Evolutionary conservation across 2,329 filamentous ascomycete genomes (phyloP).

Genomic region (Fusarium sp.): DNA sequence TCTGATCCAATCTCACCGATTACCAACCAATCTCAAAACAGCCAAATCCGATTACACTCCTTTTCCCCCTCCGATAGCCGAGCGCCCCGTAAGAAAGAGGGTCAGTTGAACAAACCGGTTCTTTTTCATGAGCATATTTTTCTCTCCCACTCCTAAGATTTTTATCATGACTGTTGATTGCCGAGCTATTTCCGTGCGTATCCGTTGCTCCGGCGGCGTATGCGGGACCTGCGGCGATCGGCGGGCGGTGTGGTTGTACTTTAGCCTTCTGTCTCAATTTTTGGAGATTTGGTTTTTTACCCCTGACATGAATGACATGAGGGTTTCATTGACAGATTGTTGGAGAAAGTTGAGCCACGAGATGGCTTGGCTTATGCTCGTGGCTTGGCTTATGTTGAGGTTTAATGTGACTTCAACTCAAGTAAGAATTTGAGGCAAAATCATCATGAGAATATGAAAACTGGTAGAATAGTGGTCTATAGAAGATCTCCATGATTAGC

Average conservation of each 20-base stretch:
- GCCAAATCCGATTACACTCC: slow-evolving; percentile 19
- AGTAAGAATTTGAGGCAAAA: not conserved
- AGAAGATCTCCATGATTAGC: not conserved
- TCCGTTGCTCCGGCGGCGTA: slow-evolving; percentile 34
- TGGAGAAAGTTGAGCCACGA: slow-evolving; percentile 30
- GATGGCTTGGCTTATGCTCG: too few species aligned
- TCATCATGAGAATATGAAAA: not conserved
- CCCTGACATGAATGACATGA: slow-evolving; percentile 13
- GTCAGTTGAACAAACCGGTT: slow-evolving; percentile 6
- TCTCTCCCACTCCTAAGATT: not conserved
- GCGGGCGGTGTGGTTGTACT: slow-evolving; percentile 7
- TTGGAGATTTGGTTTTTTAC: slow-evolving; percentile 15
- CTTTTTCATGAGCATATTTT: not conserved
- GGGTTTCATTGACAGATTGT: not conserved
- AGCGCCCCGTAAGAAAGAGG: not conserved
- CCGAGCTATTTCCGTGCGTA: slow-evolving; percentile 42
- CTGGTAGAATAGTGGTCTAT: too few species aligned
- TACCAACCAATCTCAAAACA: slow-evolving; percentile 13
- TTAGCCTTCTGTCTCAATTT: not conserved
- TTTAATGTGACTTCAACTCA: not conserved
- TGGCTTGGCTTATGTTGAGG: slow-evolving; percentile 16
- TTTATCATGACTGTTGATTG: slow-evolving; percentile 14
- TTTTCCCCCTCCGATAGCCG: slow-evolving; percentile 9
- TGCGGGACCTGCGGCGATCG: slow-evolving; percentile 33
- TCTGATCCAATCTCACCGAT: not conserved